A percentile compares a stretch with the other conserved stretches of the same genome.
Conservation (phyloP, 768 basidiomycete species). For the Gelatoporia subvermispora region DNA sequence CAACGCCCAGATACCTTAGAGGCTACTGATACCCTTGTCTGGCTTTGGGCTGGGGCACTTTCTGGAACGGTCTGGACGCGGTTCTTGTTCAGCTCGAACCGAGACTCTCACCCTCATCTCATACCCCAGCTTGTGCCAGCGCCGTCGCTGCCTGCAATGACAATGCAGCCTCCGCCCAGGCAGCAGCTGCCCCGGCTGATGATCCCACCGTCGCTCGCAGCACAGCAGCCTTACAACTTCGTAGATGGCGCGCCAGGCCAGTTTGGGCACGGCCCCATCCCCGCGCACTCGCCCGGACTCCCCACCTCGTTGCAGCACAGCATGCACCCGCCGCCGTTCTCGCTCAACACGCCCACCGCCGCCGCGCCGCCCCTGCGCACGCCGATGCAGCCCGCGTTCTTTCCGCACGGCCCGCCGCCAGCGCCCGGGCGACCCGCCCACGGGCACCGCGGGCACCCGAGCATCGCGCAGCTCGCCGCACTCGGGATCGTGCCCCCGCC, state of each 20-base stretch:
- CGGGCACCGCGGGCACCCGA: constrained; percentile 50
- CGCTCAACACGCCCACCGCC: constrained; percentile 24
- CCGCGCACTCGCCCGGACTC: constrained; percentile 59
- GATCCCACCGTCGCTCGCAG: constrained; percentile 47
- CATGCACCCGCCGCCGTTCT: constrained; percentile 52
- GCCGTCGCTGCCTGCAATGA: constrained; percentile 6
- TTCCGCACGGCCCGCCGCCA: constrained; percentile 43
- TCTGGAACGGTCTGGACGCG: no score
- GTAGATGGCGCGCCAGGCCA: constrained; percentile 33
- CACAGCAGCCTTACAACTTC: constrained; percentile 51
- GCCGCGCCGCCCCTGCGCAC: constrained; percentile 46
- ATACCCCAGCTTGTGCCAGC: no score
- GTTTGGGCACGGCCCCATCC: no score
- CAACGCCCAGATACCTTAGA: no score
- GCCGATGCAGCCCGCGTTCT: constrained; percentile 65
- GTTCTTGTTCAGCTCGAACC: no score
- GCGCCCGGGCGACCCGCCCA: constrained; percentile 46
- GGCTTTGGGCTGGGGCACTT: no score
- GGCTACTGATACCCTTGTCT: no score
- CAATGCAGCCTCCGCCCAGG: constrained; percentile 32
- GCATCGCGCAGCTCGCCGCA: constrained; percentile 59
- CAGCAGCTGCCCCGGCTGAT: constrained; percentile 50
- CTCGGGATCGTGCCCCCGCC: constrained; percentile 50
- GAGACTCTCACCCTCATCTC: no score
- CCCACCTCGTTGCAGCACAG: constrained; percentile 54